Evolutionary conservation across 768 basidiomycete genomes (phyloP), one percentile per base, ranked within the genome.

Genomic region (Pulveroboletus ravenelii): DNA sequence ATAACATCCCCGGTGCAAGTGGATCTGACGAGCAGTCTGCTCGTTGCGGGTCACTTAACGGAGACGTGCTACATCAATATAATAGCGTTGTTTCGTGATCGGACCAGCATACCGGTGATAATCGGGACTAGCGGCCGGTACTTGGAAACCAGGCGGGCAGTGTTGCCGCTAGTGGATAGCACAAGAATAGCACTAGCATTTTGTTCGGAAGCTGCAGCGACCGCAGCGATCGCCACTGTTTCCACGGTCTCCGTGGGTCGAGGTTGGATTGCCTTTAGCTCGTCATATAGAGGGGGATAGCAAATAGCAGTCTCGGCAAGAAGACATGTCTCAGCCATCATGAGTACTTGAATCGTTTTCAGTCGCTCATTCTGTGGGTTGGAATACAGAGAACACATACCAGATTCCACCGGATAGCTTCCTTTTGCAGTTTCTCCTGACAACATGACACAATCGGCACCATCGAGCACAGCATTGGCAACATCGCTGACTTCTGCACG

Each of bases 251-350:
- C 85, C 32, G 95, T 98, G 35, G 96, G 96, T 47, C 89, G 85
- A 50, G 82, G 77, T 53, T 92, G 88, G 57, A 87, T 78, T 36
- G 77, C 70, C 52, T 84, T 82, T 55, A 98, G 75, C 60, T 95
- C 92, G 63, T 96, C 90, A 66, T 90, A 97, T 45, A 97, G 74
- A 51, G 93, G 89, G 37, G 91, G 90, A 67, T 97, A 94, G 76
- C 90, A 93, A 70, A 95, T 91, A 31, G 95, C 87, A 41, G 87
- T 81, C 73, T 99, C 96, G 51, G 96, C 95, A 56, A 99, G 86
- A 63, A 93, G 79, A 69, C 95, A 97, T 3, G 94, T 98, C 78
- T 99, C 96, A 46, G 95, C 96, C 96, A 99, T 99, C 95, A 98
- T 95, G 61, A 93, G 80, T 57, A 99, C 94, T 91, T 58, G 23